phyloP scores from a whole-genome alignment of 2,329 filamentous ascomycete genomes.

The Berkeleyomyces rouxiae region DNA sequence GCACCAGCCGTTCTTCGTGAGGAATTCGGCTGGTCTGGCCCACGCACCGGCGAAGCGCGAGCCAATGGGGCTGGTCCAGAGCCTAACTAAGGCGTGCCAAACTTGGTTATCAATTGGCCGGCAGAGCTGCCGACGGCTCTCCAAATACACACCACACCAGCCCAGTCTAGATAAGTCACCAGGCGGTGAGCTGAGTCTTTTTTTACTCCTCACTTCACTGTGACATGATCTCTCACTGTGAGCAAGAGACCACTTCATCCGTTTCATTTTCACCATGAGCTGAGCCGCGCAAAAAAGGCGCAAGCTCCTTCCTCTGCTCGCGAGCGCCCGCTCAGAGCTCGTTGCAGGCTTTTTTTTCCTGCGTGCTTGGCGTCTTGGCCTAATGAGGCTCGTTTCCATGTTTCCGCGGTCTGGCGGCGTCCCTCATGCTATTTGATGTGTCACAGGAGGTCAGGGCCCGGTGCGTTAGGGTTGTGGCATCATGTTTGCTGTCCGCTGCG shows the following conservation, averaged over 20 bases:
- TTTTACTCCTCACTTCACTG: background rate
- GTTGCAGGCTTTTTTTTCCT: background rate
- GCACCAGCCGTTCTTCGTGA: too few species aligned
- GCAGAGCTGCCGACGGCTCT: too few species aligned
- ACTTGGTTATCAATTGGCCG: too few species aligned
- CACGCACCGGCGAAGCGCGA: background rate
- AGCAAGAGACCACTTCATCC: background rate
- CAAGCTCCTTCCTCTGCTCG: background rate
- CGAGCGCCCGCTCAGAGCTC: background rate
- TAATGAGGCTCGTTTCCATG: background rate
- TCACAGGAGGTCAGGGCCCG: too few species aligned
- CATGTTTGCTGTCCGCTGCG: background rate
- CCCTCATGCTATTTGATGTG: background rate
- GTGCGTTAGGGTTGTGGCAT: background rate
- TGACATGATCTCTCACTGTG: background rate
- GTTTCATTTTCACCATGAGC: background rate
- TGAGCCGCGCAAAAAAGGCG: background rate
- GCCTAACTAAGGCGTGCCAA: too few species aligned
- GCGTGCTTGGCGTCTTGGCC: background rate
- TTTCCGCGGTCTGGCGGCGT: conserved; percentile 1
- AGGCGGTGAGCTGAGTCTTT: background rate
- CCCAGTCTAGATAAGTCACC: background rate
- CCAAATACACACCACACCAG: background rate
- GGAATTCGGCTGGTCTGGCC: background rate
- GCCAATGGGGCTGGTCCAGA: too few species aligned